phyloP scores from a whole-genome alignment of 768 basidiomycete species.

The Pleurotus giganteus region DNA sequence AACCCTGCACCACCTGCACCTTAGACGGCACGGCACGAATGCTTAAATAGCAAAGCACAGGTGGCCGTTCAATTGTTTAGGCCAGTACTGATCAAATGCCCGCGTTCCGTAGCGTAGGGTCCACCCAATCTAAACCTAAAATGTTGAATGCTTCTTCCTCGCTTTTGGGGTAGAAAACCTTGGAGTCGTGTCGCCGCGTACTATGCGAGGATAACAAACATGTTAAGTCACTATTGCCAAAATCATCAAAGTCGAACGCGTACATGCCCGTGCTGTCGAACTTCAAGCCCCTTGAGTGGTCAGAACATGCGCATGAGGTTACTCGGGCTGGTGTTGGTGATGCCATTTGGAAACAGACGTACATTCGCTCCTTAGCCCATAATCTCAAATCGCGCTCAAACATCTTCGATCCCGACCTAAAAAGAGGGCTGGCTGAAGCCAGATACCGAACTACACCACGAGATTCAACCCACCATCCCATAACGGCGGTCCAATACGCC shows the following conservation, averaged over 20 bases:
- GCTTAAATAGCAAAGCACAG: no score
- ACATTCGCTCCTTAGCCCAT: constrained; percentile 70
- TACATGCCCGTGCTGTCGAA: constrained; percentile 85
- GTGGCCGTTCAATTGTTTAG: no score
- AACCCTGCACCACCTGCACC: not conserved
- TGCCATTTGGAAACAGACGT: constrained; percentile 13
- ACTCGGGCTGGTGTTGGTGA: no score
- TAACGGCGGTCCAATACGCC: constrained; percentile 84
- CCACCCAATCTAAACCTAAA: constrained; percentile 67
- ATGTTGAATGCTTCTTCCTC: constrained; percentile 75
- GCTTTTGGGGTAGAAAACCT: constrained; percentile 53
- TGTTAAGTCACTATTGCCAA: not conserved
- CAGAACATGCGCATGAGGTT: constrained; percentile 6
- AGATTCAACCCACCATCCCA: constrained; percentile 66
- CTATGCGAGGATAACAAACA: constrained; percentile 28
- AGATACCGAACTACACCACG: not conserved
- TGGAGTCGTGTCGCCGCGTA: constrained; percentile 63
- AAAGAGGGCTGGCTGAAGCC: not conserved
- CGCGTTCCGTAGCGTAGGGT: constrained; percentile 72
- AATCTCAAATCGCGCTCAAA: constrained; percentile 83
- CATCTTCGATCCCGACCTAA: constrained; percentile 85
- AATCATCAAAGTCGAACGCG: constrained; percentile 19
- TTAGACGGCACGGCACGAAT: not conserved
- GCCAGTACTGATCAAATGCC: constrained; percentile 54
- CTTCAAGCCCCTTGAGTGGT: constrained; percentile 58